These are phyloP conservation scores for Catenaria anguillulae DNA, from an alignment of 371 early-diverging fungal genomes.

Conservation along the genomic window DNA sequence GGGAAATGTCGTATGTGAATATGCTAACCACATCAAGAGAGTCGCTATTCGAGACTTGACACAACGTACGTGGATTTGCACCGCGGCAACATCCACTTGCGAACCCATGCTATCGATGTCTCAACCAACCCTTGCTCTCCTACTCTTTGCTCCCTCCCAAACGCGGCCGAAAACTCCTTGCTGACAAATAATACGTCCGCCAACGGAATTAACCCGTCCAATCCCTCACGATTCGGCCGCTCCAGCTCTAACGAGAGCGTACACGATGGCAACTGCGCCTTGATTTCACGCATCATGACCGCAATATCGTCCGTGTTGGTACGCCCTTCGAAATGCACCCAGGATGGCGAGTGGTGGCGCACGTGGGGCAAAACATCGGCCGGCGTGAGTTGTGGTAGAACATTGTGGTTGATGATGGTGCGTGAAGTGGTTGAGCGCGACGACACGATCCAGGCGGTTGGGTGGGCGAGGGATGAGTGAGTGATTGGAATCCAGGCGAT, in stretches of 20 bases:
- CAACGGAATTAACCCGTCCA: not conserved
- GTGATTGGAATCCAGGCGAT: not conserved
- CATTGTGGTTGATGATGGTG: conserved; percentile 1
- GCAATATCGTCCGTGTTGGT: not conserved
- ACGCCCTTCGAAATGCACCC: conserved; percentile 4
- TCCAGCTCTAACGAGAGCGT: not conserved
- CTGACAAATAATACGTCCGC: not conserved
- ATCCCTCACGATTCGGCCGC: not conserved
- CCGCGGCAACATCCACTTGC: not conserved
- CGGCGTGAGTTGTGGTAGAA: too few species aligned
- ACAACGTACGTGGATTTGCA: not conserved
- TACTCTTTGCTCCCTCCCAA: not conserved
- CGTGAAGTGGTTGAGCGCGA: not conserved
- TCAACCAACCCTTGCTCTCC: too few species aligned
- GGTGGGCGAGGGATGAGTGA: not conserved
- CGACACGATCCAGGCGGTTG: not conserved
- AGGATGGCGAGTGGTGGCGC: not conserved
- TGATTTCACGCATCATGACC: not conserved
- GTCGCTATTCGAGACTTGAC: too few species aligned
- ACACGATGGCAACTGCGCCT: not conserved
- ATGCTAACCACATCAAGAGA: too few species aligned
- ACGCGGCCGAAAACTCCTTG: not conserved
- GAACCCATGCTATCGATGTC: not conserved
- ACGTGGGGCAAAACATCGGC: not conserved
- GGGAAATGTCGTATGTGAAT: too few species aligned